Percentiles rank a stretch among this genome's conserved stretches.
Evolutionary conservation across 1,139 yeast genomes (phyloP).

Genomic region (Magnusiomyces tetraspermus): DNA sequence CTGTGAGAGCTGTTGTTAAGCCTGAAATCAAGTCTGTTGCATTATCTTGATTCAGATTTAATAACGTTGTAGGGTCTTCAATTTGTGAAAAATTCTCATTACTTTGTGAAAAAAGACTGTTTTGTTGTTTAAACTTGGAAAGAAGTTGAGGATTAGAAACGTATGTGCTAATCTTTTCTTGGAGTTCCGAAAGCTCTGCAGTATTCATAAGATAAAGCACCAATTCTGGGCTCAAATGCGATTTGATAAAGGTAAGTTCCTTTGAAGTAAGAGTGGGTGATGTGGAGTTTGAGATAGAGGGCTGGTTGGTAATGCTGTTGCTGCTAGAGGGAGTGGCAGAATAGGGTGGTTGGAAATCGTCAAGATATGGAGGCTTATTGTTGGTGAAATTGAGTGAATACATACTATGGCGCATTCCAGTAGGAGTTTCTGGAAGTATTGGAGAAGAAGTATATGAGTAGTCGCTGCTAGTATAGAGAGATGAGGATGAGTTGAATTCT

Average conservation of each 20-base stretch:
- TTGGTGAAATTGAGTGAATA: not conserved
- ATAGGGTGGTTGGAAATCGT: not conserved
- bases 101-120: not conserved
- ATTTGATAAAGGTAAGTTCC: not conserved
- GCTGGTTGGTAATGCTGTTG: too few species aligned
- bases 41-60: too few species aligned
- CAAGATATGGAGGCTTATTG: not conserved
- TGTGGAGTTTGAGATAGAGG: not conserved
- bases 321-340: not conserved
- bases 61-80: not conserved
- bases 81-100: not conserved
- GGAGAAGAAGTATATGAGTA: not conserved
- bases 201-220: not conserved
- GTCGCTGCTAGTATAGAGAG: not conserved
- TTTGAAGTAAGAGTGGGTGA: not conserved
- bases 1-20: not conserved
- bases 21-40: not conserved
- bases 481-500: not conserved
- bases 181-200: not conserved
- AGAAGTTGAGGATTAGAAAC: not conserved
- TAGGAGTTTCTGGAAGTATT: not conserved
- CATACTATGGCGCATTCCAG: not conserved
- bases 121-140: not conserved
- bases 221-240: not conserved
- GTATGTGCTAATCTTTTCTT: not conserved